These are phyloP conservation scores for Mallotus repandus DNA, from an alignment of 441 rosid genomes.

Conservation along the genomic window DNA sequence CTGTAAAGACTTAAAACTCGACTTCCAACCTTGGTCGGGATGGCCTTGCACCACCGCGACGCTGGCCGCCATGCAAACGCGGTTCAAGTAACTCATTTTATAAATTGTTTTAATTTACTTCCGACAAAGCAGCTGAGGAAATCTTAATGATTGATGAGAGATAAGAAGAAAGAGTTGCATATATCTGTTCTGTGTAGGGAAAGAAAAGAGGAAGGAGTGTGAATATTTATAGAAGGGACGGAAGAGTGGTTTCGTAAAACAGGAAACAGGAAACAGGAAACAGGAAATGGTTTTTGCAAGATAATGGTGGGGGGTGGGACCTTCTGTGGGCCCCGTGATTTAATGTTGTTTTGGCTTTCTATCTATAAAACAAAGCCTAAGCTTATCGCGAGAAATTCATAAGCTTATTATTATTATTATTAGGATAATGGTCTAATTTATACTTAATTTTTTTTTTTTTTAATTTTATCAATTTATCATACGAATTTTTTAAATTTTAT, in stretches of 20 bases:
- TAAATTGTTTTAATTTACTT: not conserved
- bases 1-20: slow-evolving; percentile 43
- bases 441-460: no score
- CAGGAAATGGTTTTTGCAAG: slow-evolving; percentile 1
- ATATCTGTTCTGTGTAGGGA: no score
- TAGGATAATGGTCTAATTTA: no score
- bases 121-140: no score
- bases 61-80: slow-evolving; percentile 71
- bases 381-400: no score
- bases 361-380: no score
- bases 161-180: not conserved
- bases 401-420: no score
- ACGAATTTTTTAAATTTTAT: no score
- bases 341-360: not conserved
- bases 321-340: not conserved
- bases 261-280: slow-evolving; percentile 5
- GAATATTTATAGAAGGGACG: slow-evolving; percentile 5
- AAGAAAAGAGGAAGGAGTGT: not conserved
- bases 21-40: slow-evolving; percentile 57
- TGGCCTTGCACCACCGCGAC: slow-evolving; percentile 65
- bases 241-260: not conserved
- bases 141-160: not conserved
- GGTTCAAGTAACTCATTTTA: slow-evolving; percentile 50
- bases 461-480: no score
- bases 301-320: not conserved